Percentiles rank a stretch among this genome's conserved stretches.
These are phyloP conservation scores for Baorangia bicolor DNA, from an alignment of 768 basidiomycete species.

Conservation along the genomic window DNA sequence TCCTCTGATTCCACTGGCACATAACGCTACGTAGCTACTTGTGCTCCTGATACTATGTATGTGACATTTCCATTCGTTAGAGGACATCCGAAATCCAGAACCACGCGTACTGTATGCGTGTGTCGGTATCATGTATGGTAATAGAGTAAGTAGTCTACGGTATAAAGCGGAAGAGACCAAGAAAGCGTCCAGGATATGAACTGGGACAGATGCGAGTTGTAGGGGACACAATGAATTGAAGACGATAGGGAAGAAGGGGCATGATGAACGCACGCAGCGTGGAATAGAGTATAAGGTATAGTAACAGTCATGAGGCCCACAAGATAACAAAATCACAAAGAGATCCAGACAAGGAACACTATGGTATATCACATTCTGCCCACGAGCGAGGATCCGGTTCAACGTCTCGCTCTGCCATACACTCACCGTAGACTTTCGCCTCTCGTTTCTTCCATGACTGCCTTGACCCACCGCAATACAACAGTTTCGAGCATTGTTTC, in stretches of 20 bases:
- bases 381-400: background rate
- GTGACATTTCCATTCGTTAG: background rate
- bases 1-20: too few species aligned
- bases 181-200: slow-evolving; percentile 4
- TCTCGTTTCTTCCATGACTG: slow-evolving; percentile 67
- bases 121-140: slow-evolving; percentile 14
- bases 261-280: slow-evolving; percentile 1
- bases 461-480: slow-evolving; percentile 64
- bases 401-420: background rate
- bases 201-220: background rate
- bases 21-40: too few species aligned
- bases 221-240: background rate
- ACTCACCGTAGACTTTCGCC: slow-evolving; percentile 31
- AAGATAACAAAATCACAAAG: slow-evolving; percentile 8
- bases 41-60: slow-evolving; percentile 10
- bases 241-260: background rate
- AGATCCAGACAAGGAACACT: background rate
- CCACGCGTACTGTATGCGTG: background rate
- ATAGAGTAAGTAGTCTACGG: slow-evolving; percentile 11
- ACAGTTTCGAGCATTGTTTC: slow-evolving; percentile 70
- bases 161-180: slow-evolving; percentile 1
- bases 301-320: slow-evolving; percentile 2
- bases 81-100: slow-evolving; percentile 1
- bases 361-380: background rate
- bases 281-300: slow-evolving; percentile 15